Evolutionary conservation across 345 rosid species (phyloP).

Genomic region (Pelargonium nanum): DNA sequence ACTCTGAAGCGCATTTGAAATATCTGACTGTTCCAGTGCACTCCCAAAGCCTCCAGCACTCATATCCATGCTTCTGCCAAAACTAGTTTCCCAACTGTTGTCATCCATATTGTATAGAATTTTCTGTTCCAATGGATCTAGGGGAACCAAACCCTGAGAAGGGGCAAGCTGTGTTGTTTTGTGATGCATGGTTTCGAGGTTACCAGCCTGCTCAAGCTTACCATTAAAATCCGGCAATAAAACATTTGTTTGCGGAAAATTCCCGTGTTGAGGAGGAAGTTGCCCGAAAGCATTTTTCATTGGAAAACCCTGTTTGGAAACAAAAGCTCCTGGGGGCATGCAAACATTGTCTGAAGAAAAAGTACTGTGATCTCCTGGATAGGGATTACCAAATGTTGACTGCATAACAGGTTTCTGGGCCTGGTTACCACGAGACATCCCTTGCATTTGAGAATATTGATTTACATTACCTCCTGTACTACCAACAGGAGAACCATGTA

Average conservation of each 20-base stretch:
- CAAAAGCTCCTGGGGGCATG: conserved; percentile 23
- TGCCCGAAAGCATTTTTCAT: conserved; percentile 28
- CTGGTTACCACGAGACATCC: conserved; percentile 20
- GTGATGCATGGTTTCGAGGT: conserved; percentile 28
- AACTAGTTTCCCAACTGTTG: conserved; percentile 59
- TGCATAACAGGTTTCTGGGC: conserved; percentile 29
- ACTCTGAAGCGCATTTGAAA: conserved; percentile 49
- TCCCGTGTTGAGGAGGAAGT: conserved; percentile 25
- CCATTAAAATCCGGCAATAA: conserved; percentile 23
- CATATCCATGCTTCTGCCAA: conserved; percentile 40
- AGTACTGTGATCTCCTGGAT: conserved; percentile 22
- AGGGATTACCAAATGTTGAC: conserved; percentile 25
- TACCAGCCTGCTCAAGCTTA: conserved; percentile 34
- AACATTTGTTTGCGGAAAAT: conserved; percentile 20
- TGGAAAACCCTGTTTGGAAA: conserved; percentile 30
- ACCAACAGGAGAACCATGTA: conserved; percentile 49
- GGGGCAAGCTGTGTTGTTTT: conserved; percentile 21
- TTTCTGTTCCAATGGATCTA: conserved; percentile 81
- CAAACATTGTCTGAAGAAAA: conserved; percentile 17
- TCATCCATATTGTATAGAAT: conserved; percentile 88
- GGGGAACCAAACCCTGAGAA: conserved; percentile 38
- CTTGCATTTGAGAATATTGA: conserved; percentile 35
- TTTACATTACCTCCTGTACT: conserved; percentile 34
- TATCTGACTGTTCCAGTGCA: conserved; percentile 34
- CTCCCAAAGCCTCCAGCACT: conserved; percentile 33